These are phyloP conservation scores for Paxillus rubicundulus DNA, from an alignment of 768 basidiomycete genomes.

Conservation along the genomic window DNA sequence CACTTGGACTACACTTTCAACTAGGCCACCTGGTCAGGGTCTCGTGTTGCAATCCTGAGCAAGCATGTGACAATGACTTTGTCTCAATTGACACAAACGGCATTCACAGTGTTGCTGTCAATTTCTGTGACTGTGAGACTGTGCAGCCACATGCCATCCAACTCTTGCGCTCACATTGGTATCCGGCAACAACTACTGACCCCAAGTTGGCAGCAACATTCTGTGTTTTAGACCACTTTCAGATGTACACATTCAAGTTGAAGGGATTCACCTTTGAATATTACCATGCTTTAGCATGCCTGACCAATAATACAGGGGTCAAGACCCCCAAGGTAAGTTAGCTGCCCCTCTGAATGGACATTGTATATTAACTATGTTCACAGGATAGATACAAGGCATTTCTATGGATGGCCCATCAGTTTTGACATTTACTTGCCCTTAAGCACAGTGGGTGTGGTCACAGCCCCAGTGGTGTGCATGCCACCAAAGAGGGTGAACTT, in stretches of 20 bases:
- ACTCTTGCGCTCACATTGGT: constrained; percentile 31
- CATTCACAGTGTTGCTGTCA: too few species aligned
- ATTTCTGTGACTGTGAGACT: too few species aligned
- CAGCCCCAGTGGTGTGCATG: background rate
- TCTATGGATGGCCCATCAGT: constrained; percentile 7
- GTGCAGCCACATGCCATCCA: too few species aligned
- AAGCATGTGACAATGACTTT: too few species aligned
- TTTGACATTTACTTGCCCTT: constrained; percentile 8
- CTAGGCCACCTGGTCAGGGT: too few species aligned
- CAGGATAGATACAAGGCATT: constrained; percentile 16
- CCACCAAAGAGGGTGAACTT: constrained; percentile 1
- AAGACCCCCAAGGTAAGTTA: constrained; percentile 11
- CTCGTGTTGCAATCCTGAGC: too few species aligned
- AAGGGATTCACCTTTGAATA: constrained; percentile 35
- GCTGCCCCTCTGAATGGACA: background rate
- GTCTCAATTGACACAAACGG: too few species aligned
- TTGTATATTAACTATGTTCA: background rate
- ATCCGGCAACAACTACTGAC: constrained; percentile 27
- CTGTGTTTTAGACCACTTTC: constrained; percentile 28
- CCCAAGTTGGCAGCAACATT: constrained; percentile 34
- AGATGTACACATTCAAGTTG: constrained; percentile 30
- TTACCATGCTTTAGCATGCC: constrained; percentile 23
- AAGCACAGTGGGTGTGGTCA: constrained; percentile 13
- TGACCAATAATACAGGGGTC: constrained; percentile 33
- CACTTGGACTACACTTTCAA: too few species aligned